Percentiles rank a stretch among this genome's conserved stretches.
These are phyloP conservation scores for Phytopythium ostracodes DNA, from an alignment of 352 stramenopile genomes.

Conservation along the genomic window DNA sequence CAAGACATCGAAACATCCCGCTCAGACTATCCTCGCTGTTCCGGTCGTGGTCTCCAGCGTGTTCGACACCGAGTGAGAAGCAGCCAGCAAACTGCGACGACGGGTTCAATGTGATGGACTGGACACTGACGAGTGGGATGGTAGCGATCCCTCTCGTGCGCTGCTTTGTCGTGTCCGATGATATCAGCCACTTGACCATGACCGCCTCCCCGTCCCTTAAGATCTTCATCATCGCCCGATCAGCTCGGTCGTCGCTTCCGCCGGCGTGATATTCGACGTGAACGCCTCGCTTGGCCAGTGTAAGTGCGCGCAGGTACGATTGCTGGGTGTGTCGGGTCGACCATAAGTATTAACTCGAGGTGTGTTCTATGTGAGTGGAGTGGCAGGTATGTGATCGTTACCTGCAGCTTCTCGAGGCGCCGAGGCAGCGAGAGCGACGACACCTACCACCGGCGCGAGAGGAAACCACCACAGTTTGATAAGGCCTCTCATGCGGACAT, in stretches of 20 bases:
- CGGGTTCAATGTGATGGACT: neutral
- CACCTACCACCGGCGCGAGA: conserved; percentile 2
- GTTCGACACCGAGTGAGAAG: neutral
- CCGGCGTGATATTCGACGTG: neutral
- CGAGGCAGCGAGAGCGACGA: conserved; percentile 15
- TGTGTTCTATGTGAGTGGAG: too few relatives aligned
- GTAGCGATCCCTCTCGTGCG: too few relatives aligned
- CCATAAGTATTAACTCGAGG: neutral
- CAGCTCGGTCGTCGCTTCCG: neutral
- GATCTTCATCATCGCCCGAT: neutral
- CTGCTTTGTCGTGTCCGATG: neutral
- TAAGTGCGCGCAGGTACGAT: neutral
- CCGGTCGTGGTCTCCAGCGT: too few relatives aligned
- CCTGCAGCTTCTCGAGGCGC: conserved; percentile 29
- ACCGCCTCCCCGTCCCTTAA: neutral
- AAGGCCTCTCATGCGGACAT: too few relatives aligned
- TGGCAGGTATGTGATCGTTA: conserved; percentile 1
- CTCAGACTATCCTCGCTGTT: neutral
- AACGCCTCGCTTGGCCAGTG: conserved; percentile 1
- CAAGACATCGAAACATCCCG: neutral
- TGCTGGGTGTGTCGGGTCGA: neutral
- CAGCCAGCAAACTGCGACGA: neutral
- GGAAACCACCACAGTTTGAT: neutral
- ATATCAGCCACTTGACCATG: neutral
- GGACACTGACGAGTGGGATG: neutral